Evolutionary conservation across 345 rosid species (phyloP).

Genomic region (Euphorbia peplus): DNA sequence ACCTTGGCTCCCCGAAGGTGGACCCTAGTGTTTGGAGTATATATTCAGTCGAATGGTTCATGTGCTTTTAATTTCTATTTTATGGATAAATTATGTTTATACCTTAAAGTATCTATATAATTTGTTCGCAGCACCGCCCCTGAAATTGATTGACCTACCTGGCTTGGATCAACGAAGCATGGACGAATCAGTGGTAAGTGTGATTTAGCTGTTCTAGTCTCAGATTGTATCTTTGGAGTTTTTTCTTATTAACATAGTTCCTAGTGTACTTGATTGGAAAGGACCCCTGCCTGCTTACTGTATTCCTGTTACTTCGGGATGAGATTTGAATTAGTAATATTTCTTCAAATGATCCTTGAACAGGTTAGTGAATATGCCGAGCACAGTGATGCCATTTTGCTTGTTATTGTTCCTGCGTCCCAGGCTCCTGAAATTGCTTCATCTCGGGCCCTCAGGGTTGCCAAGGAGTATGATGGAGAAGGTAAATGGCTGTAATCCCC

Average conservation of each 20-base stretch:
- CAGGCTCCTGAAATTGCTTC: slow-evolving; percentile 88
- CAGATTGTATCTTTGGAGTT: neutral
- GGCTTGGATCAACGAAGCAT: slow-evolving; percentile 92
- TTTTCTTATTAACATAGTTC: neutral
- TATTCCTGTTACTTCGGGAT: neutral
- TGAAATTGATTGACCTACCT: slow-evolving; percentile 92
- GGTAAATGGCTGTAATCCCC: slow-evolving; percentile 17
- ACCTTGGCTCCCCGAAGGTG: neutral
- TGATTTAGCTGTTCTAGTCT: neutral
- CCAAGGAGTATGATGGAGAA: slow-evolving; percentile 89
- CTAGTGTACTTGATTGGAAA: neutral
- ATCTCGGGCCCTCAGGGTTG: slow-evolving; percentile 76
- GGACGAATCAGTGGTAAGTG: slow-evolving; percentile 42
- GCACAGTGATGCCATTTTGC: slow-evolving; percentile 85
- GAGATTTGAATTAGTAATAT: neutral
- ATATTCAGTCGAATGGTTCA: slow-evolving; percentile 4
- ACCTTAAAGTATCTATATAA: neutral
- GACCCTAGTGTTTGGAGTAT: neutral
- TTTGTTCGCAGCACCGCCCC: slow-evolving; percentile 72
- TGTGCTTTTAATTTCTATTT: neutral
- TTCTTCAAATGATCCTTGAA: neutral
- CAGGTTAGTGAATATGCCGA: slow-evolving; percentile 76
- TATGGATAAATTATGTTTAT: neutral
- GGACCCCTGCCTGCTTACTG: neutral
- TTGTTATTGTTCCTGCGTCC: slow-evolving; percentile 80